Evolutionary conservation across 768 basidiomycete species (phyloP).

Genomic region (Psilocybe sp.): DNA sequence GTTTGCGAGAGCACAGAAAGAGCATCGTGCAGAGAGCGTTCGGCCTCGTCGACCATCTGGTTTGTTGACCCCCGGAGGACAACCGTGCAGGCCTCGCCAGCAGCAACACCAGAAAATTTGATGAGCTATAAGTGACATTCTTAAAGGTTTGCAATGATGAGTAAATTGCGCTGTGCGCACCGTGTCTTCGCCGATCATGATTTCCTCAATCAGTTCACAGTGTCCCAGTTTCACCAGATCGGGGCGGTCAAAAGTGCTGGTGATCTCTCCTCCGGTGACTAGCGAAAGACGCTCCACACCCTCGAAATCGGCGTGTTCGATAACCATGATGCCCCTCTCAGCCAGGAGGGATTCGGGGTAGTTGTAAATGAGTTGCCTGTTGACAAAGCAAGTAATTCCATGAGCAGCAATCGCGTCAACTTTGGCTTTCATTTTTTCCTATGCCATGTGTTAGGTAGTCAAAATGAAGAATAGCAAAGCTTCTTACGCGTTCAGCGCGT

Average conservation of each 20-base stretch:
- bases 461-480: background rate
- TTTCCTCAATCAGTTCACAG: constrained; percentile 96
- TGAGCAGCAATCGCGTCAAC: constrained; percentile 92
- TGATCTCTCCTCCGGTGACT: constrained; percentile 97
- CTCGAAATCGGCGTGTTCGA: constrained; percentile 99
- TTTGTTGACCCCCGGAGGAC: constrained; percentile 96
- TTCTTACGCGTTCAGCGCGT: constrained; percentile 78
- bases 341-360: constrained; percentile 96
- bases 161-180: constrained; percentile 34
- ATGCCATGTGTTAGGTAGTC: constrained; percentile 3
- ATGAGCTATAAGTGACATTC: constrained; percentile 63
- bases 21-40: constrained; percentile 95
- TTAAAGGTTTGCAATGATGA: background rate
- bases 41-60: constrained; percentile 99
- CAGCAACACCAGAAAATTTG: constrained; percentile 99
- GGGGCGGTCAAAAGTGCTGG: constrained; percentile 90
- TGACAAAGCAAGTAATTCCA: constrained; percentile 96
- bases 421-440: constrained; percentile 99
- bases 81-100: constrained; percentile 96
- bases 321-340: constrained; percentile 92
- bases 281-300: constrained; percentile 95
- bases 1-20: constrained; percentile 97
- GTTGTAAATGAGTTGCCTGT: constrained; percentile 98
- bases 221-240: constrained; percentile 89
- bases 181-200: constrained; percentile 99